phyloP scores from a whole-genome alignment of 345 rosid species.

The Geranium brycei region DNA sequence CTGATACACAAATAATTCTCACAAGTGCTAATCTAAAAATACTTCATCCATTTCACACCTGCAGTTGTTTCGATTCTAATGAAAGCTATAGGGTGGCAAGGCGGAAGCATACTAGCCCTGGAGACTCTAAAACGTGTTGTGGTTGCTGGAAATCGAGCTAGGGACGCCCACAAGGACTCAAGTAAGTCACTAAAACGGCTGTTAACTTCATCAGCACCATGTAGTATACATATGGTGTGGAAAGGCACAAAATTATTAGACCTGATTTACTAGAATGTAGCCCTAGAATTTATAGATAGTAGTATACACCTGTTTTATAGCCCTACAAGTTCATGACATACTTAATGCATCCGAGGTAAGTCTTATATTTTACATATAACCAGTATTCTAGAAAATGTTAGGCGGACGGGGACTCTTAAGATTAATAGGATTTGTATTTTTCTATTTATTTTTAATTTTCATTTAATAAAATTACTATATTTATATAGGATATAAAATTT shows the following conservation, averaged over 20 bases:
- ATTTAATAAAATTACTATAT: too few relatives aligned
- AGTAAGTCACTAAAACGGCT: slow-evolving; percentile 30
- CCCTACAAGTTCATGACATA: slow-evolving; percentile 49
- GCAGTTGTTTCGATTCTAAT: slow-evolving; percentile 73
- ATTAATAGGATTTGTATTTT: too few relatives aligned
- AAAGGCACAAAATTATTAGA: too few relatives aligned
- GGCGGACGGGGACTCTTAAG: too few relatives aligned
- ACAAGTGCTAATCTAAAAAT: too few relatives aligned
- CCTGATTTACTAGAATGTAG: too few relatives aligned
- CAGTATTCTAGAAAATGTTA: too few relatives aligned
- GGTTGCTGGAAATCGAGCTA: slow-evolving; percentile 94
- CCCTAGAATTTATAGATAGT: too few relatives aligned
- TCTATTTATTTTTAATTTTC: too few relatives aligned
- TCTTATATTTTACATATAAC: slow-evolving; percentile 8
- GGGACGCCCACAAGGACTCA: slow-evolving; percentile 96
- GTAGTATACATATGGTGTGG: not conserved
- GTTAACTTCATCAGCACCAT: not conserved
- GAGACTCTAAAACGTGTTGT: slow-evolving; percentile 94
- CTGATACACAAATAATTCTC: not conserved
- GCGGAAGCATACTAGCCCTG: slow-evolving; percentile 97
- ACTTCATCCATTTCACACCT: not conserved
- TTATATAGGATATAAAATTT: too few relatives aligned
- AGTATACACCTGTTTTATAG: too few relatives aligned
- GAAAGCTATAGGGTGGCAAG: slow-evolving; percentile 99
- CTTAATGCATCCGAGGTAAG: slow-evolving; percentile 84